A percentile compares a stretch with the other conserved stretches of the same genome.
Evolutionary conservation across 2,329 filamentous ascomycete species (phyloP).

Genomic region (Nectriaceae sp.): DNA sequence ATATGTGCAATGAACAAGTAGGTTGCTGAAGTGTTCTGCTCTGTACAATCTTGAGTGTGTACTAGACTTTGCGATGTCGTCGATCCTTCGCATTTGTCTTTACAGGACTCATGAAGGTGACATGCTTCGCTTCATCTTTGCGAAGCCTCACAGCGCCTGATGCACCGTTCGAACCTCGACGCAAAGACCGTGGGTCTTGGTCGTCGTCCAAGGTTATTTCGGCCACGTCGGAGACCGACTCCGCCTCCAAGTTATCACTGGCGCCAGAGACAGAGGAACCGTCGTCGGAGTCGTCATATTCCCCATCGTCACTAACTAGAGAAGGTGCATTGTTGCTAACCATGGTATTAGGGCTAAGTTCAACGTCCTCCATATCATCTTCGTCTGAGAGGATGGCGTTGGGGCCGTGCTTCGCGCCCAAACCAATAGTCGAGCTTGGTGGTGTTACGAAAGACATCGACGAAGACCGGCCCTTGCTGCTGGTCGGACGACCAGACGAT

Average conservation of each 20-base stretch:
- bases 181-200: slow-evolving; percentile 47
- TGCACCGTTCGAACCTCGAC: slow-evolving; percentile 46
- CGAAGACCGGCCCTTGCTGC: slow-evolving; percentile 55
- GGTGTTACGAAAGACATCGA: slow-evolving; percentile 43
- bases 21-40: too few relatives aligned
- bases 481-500: slow-evolving; percentile 50
- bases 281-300: slow-evolving; percentile 73
- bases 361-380: slow-evolving; percentile 57
- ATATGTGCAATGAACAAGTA: neutral
- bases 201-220: slow-evolving; percentile 65
- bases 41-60: too few relatives aligned
- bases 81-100: slow-evolving; percentile 41
- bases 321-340: slow-evolving; percentile 77
- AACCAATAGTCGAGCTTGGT: slow-evolving; percentile 24
- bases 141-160: slow-evolving; percentile 50
- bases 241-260: slow-evolving; percentile 59
- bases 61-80: slow-evolving; percentile 31
- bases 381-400: slow-evolving; percentile 39
- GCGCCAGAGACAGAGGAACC: slow-evolving; percentile 61
- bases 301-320: slow-evolving; percentile 78
- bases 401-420: slow-evolving; percentile 22
- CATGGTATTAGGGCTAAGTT: slow-evolving; percentile 69
- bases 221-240: slow-evolving; percentile 60
- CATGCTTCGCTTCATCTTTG: slow-evolving; percentile 57
- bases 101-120: slow-evolving; percentile 56